phyloP scores from a whole-genome alignment of 2,329 filamentous ascomycete genomes.

The Akanthomyces lecanii region DNA sequence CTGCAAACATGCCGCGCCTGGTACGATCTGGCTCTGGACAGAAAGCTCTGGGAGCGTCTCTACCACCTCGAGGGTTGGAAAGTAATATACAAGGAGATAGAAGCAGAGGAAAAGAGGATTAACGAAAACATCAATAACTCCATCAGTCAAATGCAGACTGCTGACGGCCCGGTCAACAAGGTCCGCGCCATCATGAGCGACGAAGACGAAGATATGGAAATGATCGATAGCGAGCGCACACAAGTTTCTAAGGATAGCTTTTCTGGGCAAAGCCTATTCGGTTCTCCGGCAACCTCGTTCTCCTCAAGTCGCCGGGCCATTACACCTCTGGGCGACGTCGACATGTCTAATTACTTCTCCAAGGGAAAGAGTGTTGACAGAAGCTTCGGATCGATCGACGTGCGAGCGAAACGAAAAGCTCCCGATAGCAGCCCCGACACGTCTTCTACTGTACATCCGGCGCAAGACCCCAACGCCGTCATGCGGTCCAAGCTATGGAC shows the following conservation, averaged over 20 bases:
- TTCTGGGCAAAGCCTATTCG: conserved; percentile 31
- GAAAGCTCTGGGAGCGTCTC: conserved; percentile 78
- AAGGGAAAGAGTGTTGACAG: conserved; percentile 31
- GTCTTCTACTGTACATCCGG: conserved; percentile 27
- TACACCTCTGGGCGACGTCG: conserved; percentile 27
- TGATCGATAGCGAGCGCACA: conserved; percentile 37
- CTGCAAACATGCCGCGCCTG: conserved; percentile 76
- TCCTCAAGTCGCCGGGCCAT: conserved; percentile 26
- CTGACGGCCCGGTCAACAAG: conserved; percentile 51
- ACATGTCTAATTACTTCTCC: conserved; percentile 25
- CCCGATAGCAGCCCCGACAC: conserved; percentile 31
- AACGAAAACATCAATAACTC: conserved; percentile 41
- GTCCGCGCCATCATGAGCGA: conserved; percentile 49
- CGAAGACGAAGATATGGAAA: conserved; percentile 50
- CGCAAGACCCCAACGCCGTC: conserved; percentile 31
- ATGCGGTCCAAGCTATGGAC: conserved; percentile 46
- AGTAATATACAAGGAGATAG: conserved; percentile 61
- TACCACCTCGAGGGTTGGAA: conserved; percentile 87
- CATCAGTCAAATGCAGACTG: conserved; percentile 39
- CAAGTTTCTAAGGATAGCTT: conserved; percentile 24
- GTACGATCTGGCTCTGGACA: conserved; percentile 76
- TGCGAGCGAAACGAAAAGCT: conserved; percentile 35
- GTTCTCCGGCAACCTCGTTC: conserved; percentile 31
- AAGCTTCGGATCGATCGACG: conserved; percentile 26
- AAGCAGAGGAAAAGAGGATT: conserved; percentile 58